Evolutionary conservation across 2,329 filamentous ascomycete genomes (phyloP).

Genomic region (Monilinia aucupariae): DNA sequence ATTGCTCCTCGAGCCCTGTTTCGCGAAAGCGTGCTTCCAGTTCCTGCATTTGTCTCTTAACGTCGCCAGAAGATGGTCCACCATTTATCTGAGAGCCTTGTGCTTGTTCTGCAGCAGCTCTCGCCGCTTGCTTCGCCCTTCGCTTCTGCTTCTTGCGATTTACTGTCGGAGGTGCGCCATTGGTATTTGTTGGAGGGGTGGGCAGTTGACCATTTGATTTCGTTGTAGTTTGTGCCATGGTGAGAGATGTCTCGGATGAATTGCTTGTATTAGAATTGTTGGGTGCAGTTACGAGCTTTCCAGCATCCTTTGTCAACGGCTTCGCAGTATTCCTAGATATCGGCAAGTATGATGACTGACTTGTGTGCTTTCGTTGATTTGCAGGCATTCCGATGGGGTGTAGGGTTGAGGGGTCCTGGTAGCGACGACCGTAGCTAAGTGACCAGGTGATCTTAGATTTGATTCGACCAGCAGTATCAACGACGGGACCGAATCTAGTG

Average conservation of each 20-base stretch:
- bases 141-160: constrained; percentile 97
- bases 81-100: constrained; percentile 24
- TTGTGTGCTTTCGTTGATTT: constrained; percentile 47
- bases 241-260: constrained; percentile 49
- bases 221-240: constrained; percentile 34
- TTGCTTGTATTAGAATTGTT: constrained; percentile 47
- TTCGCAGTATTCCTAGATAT: constrained; percentile 50
- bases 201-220: constrained; percentile 33
- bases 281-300: constrained; percentile 62
- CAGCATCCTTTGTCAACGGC: constrained; percentile 63
- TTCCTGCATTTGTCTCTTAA: constrained; percentile 30
- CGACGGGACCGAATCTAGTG: background rate
- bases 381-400: constrained; percentile 43
- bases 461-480: constrained; percentile 8
- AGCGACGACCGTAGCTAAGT: constrained; percentile 11
- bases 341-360: constrained; percentile 47
- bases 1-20: constrained; percentile 29
- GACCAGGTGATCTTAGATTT: constrained; percentile 6
- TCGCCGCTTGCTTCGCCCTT: constrained; percentile 61
- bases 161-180: constrained; percentile 46
- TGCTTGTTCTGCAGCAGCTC: constrained; percentile 33
- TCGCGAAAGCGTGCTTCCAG: constrained; percentile 31
- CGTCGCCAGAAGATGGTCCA: constrained; percentile 19
- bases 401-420: constrained; percentile 11
- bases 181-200: constrained; percentile 28